Base-by-base conservation (phyloP, 306 rosid species). In the Vigna radiata region DNA sequence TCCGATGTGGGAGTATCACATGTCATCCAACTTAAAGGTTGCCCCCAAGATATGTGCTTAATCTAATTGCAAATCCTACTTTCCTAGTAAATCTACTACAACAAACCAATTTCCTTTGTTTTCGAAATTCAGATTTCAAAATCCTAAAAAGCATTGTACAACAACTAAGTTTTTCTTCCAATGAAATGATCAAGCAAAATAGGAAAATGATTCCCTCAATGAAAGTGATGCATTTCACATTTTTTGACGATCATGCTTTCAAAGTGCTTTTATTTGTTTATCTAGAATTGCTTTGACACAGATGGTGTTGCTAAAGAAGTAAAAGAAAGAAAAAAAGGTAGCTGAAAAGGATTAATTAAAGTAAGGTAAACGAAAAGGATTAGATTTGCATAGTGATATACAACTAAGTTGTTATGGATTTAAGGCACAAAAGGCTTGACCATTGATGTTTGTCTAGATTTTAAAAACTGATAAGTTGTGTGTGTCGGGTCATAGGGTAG, bases 401-500 rank as follows among this genome's bases (percentile, higher is more conserved):
- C 85, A 80, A 80, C 79, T 71, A 62, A 72, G 78, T 73, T 73
- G 81, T 72, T 15, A 71, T 76, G 23, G 58, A 80, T 71, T 76
- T 76, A 76, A 84, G 79, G 49, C 70, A 72, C 73, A 76, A 80
- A 84, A 84, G 59, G 80, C 79, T 71, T 37, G 68, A 13, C 66
- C 76, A 76, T 39, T 58, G 50, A 33, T 75, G 50, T 56, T 70
- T 47, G 58, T 68, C 43, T 36, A 62, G 6, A 55, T 69, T 54
- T 54, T 23, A 75, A 67, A 36, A 61, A 46, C 31, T 61, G 59
- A 48, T 41, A 31, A 72, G 84, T 39, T 43, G 70, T 77, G 4
- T 8, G 0, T 85, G 88, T 81, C 82, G 85, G 88, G 85, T 73
- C 78, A 73, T 36, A 16, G 68, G 75, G 78, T 75, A 73, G 73